Conservation (phyloP, 495 filamentous ascomycete species). For the Beverwykella pulmonaria region DNA sequence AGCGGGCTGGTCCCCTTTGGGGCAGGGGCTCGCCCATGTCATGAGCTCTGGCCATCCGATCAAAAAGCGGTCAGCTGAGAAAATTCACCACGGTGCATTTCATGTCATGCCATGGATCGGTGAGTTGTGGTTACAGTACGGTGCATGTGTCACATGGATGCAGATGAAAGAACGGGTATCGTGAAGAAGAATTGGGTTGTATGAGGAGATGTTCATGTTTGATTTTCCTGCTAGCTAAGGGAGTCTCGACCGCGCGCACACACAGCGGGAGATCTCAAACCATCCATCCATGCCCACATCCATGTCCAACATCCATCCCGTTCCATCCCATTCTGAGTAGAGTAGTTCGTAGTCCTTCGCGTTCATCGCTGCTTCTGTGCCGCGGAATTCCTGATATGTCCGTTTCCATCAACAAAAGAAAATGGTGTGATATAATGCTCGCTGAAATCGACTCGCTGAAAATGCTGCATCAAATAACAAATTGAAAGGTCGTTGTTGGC, state of each 20-base stretch:
- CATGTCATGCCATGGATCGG: background rate
- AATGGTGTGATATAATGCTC: slow-evolving; percentile 20
- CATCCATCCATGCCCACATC: slow-evolving; percentile 2
- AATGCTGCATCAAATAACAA: slow-evolving; percentile 26
- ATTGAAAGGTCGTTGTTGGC: slow-evolving; percentile 20
- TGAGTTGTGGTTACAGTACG: background rate
- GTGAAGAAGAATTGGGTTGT: background rate
- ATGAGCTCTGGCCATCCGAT: background rate
- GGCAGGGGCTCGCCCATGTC: background rate
- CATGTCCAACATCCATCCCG: background rate
- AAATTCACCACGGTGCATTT: background rate
- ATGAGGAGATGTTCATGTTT: slow-evolving; percentile 5
- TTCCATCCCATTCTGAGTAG: slow-evolving; percentile 18
- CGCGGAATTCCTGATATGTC: slow-evolving; percentile 13
- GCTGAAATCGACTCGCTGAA: slow-evolving; percentile 28
- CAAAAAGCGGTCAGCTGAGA: slow-evolving; percentile 16
- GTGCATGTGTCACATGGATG: slow-evolving; percentile 3
- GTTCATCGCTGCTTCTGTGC: slow-evolving; percentile 10
- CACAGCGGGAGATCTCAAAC: slow-evolving; percentile 29
- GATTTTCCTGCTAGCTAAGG: slow-evolving; percentile 8
- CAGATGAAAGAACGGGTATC: background rate
- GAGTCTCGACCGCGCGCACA: slow-evolving; percentile 19
- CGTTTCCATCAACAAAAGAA: slow-evolving; percentile 7
- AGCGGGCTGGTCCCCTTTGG: background rate
- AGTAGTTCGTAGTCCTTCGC: slow-evolving; percentile 1